phyloP scores from a whole-genome alignment of 192 early-diverging fungal species.

The Chytriomyces confervae region DNA sequence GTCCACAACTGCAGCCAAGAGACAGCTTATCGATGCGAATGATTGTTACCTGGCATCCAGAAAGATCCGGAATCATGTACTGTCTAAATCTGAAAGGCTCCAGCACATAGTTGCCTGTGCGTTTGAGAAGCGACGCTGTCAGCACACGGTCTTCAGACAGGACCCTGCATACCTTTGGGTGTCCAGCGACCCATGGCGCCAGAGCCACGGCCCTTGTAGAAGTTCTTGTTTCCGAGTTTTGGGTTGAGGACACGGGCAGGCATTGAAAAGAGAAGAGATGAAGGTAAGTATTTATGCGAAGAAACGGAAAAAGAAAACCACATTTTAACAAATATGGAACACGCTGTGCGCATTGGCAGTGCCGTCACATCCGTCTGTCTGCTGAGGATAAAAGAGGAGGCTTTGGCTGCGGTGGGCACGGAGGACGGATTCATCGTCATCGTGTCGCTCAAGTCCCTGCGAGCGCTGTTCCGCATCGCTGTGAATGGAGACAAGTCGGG shows the following conservation, averaged over 20 bases:
- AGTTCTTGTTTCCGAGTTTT: slow-evolving; percentile 67
- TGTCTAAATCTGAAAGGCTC: slow-evolving; percentile 45
- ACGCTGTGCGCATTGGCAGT: slow-evolving; percentile 3
- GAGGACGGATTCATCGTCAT: background rate
- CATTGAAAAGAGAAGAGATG: background rate
- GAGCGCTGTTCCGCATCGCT: background rate
- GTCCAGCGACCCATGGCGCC: slow-evolving; percentile 58
- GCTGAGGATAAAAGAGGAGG: background rate
- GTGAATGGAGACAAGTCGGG: background rate
- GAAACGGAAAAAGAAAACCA: slow-evolving; percentile 3
- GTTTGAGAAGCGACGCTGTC: background rate
- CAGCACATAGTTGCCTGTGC: slow-evolving; percentile 41
- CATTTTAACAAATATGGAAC: background rate
- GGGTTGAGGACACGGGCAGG: slow-evolving; percentile 39
- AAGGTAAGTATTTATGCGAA: background rate
- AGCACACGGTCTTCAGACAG: background rate
- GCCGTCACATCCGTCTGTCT: background rate
- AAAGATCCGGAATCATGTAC: slow-evolving; percentile 45
- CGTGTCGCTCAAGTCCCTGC: slow-evolving; percentile 5
- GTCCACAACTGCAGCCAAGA: background rate
- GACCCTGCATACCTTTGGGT: slow-evolving; percentile 34
- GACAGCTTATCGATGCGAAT: background rate
- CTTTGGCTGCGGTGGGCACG: background rate
- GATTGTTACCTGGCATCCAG: slow-evolving; percentile 33
- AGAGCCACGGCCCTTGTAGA: slow-evolving; percentile 59